phyloP scores from a whole-genome alignment of 2,329 filamentous ascomycete genomes.

The Botrytis aclada region DNA sequence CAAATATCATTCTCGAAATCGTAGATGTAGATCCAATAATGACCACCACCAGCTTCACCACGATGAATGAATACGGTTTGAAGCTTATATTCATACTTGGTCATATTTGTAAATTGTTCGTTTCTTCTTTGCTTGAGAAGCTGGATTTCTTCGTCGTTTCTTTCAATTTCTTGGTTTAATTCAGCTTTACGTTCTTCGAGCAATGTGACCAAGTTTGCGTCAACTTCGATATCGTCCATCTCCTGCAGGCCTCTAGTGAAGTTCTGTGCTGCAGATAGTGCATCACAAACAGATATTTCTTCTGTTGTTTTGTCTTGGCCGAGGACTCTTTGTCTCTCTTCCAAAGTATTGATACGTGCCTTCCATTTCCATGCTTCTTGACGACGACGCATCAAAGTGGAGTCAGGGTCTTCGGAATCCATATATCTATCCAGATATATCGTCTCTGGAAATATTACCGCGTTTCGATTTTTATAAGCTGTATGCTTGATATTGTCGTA shows the following conservation, averaged over 20 bases:
- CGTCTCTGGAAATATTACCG: conserved; percentile 74
- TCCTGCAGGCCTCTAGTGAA: conserved; percentile 46
- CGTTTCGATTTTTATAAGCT: conserved; percentile 70
- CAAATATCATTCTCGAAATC: conserved; percentile 80
- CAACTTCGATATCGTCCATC: conserved; percentile 43
- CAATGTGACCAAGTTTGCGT: conserved; percentile 41
- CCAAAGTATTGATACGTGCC: conserved; percentile 55
- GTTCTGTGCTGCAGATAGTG: conserved; percentile 37
- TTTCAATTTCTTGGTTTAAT: conserved; percentile 46
- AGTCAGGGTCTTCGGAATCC: conserved; percentile 56
- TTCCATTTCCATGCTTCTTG: conserved; percentile 74
- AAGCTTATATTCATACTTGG: conserved; percentile 70
- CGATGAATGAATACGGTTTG: conserved; percentile 93
- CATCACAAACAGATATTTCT: conserved; percentile 34
- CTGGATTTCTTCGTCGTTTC: conserved; percentile 47
- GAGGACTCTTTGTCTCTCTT: conserved; percentile 39
- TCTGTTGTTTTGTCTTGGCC: conserved; percentile 20
- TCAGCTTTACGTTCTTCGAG: conserved; percentile 46
- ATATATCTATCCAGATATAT: conserved; percentile 89
- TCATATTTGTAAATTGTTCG: conserved; percentile 60
- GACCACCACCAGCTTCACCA: conserved; percentile 68
- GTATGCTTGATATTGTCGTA: conserved; percentile 60
- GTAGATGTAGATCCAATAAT: conserved; percentile 93
- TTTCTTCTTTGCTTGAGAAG: conserved; percentile 42
- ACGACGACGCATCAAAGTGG: conserved; percentile 60